Percentiles rank a stretch among this genome's conserved stretches.
These are phyloP conservation scores for Groenewaldozyma salmanticensis DNA, from an alignment of 805 yeast genomes.

Conservation along the genomic window DNA sequence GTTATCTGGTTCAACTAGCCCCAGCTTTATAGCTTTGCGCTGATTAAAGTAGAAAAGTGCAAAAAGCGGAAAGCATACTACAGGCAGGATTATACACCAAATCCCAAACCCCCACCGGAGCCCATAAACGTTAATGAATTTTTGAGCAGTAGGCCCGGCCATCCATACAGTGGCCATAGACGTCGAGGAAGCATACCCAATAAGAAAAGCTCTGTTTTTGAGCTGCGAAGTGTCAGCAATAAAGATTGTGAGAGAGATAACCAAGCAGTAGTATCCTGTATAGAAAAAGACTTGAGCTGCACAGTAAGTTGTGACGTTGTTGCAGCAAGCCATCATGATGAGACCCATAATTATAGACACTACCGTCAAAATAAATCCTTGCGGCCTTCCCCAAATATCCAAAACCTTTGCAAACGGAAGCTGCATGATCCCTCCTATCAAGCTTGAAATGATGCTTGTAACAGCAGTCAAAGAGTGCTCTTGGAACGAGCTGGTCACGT, in stretches of 20 bases:
- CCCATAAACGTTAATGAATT: conserved; percentile 13
- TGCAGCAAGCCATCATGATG: conserved; percentile 46
- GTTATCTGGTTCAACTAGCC: conserved; percentile 11
- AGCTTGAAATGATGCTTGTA: conserved; percentile 16
- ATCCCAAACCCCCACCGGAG: conserved; percentile 41
- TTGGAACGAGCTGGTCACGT: conserved; percentile 15
- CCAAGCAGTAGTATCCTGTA: conserved; percentile 51
- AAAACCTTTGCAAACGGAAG: conserved; percentile 39
- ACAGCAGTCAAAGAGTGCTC: conserved; percentile 22
- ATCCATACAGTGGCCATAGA: conserved; percentile 27
- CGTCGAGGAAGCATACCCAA: conserved; percentile 24
- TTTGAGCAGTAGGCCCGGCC: conserved; percentile 24
- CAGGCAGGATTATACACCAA: conserved; percentile 37
- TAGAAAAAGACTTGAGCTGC: conserved; percentile 37
- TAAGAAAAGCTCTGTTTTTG: conserved; percentile 31
- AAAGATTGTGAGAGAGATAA: conserved; percentile 43
- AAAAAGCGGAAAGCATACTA: conserved; percentile 24
- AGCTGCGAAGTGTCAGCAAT: conserved; percentile 52
- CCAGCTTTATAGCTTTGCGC: conserved; percentile 23
- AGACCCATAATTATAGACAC: conserved; percentile 47
- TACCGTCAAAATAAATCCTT: conserved; percentile 36
- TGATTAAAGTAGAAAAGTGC: conserved; percentile 23
- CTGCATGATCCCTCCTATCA: conserved; percentile 1
- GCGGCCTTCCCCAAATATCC: conserved; percentile 48
- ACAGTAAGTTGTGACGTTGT: conserved; percentile 42